Evolutionary conservation across 495 filamentous ascomycete genomes (phyloP).

Genomic region (Podospora australis): DNA sequence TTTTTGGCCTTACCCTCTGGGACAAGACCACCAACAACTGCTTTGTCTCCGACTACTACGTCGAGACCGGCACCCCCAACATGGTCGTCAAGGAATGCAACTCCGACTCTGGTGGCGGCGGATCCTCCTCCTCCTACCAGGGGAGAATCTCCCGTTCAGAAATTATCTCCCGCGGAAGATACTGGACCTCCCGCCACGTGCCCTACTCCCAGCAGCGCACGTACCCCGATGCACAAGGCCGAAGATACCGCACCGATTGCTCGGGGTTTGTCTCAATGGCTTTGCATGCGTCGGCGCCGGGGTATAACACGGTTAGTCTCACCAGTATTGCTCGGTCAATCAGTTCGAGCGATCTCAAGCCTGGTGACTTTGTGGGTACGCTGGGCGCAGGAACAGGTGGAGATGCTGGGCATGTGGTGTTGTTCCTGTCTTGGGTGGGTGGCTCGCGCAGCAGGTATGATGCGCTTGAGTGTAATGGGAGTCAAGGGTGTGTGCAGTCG

Average conservation of each 20-base stretch:
- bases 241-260: conserved; percentile 12
- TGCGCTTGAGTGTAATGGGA: conserved; percentile 9
- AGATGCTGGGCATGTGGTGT: conserved; percentile 2
- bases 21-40: conserved; percentile 25
- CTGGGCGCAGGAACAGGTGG: conserved; percentile 9
- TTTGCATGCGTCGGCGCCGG: conserved; percentile 6
- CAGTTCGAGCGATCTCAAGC: not conserved
- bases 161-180: conserved; percentile 8
- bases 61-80: conserved; percentile 17
- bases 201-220: conserved; percentile 5
- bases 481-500: conserved; percentile 3
- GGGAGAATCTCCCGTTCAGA: conserved; percentile 8
- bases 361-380: conserved; percentile 11
- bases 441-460: not conserved
- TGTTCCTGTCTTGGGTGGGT: conserved; percentile 8
- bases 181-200: conserved; percentile 2
- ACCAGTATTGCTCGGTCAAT: not conserved
- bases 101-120: not conserved
- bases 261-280: conserved; percentile 13
- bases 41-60: conserved; percentile 25
- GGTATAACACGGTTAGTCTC: conserved; percentile 10
- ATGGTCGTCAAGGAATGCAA: conserved; percentile 13
- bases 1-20: conserved; percentile 21
- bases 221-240: conserved; percentile 8
- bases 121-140: conserved; percentile 3